phyloP scores from a whole-genome alignment of 129 eudicot genomes.

The Oenanthe sinensis region DNA sequence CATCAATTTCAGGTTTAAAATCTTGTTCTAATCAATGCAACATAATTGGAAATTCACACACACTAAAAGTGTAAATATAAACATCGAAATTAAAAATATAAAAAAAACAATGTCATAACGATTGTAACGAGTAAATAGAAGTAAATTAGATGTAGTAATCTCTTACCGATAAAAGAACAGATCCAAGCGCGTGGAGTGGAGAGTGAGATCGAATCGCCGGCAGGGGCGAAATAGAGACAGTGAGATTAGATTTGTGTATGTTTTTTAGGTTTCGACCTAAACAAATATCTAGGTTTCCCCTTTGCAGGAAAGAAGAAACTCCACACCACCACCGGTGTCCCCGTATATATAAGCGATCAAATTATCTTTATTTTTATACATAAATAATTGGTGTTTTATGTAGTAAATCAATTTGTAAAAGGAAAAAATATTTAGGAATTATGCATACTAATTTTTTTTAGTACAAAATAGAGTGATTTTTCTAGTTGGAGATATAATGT shows the following conservation, averaged over 20 bases:
- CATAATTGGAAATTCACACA: background rate
- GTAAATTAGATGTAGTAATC: background rate
- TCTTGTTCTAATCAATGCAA: background rate
- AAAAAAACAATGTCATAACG: background rate
- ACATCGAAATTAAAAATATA: background rate
- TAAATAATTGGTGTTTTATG: too few relatives aligned
- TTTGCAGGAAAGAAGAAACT: background rate
- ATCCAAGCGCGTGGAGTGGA: background rate
- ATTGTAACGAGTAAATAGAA: background rate
- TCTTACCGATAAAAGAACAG: background rate
- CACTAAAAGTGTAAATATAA: background rate
- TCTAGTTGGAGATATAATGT: too few relatives aligned
- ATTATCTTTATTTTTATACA: too few relatives aligned
- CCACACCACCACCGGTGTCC: background rate
- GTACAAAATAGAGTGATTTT: too few relatives aligned
- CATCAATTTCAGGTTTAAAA: background rate
- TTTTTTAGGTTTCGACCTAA: background rate
- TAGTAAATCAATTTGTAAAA: too few relatives aligned
- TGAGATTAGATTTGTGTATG: background rate
- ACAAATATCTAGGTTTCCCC: slow-evolving; percentile 1
- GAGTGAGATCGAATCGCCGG: slow-evolving; percentile 4
- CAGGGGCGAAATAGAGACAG: background rate
- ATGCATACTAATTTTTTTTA: too few relatives aligned
- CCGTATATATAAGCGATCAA: too few relatives aligned
- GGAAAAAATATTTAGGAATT: too few relatives aligned